Evolutionary conservation across 1,284 basidiomycete genomes (phyloP).

Genomic region (Ceratobasidium theobromae): DNA sequence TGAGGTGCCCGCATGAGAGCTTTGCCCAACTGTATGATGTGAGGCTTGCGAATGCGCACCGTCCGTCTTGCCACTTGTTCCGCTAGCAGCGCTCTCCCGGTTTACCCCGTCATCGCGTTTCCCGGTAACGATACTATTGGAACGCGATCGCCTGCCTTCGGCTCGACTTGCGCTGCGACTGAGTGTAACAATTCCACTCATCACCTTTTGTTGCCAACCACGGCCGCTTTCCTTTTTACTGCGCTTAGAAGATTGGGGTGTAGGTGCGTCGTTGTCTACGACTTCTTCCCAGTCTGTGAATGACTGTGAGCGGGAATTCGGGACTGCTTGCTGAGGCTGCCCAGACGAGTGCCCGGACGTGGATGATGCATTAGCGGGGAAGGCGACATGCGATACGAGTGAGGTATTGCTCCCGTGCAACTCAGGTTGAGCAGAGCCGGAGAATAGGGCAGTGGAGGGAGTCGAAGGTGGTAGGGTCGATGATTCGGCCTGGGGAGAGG

Average conservation of each 20-base stretch:
- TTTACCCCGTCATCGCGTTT: conserved; percentile 58
- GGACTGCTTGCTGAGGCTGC: background rate
- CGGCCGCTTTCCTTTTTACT: conserved; percentile 19
- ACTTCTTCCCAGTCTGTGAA: conserved; percentile 59
- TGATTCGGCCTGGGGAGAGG: conserved; percentile 11
- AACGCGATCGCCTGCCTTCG: conserved; percentile 70
- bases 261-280: conserved; percentile 49
- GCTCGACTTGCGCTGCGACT: conserved; percentile 14
- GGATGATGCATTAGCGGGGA: conserved; percentile 9
- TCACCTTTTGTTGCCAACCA: conserved; percentile 17
- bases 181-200: conserved; percentile 14
- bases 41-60: conserved; percentile 44
- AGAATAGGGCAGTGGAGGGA: conserved; percentile 20
- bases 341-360: conserved; percentile 27
- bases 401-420: conserved; percentile 18
- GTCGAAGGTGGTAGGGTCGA: conserved; percentile 25
- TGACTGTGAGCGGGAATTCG: background rate
- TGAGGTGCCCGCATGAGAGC: conserved; percentile 3
- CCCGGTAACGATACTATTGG: conserved; percentile 64
- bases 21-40: conserved; percentile 24
- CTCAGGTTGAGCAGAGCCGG: conserved; percentile 3
- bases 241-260: background rate
- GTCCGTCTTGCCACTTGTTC: conserved; percentile 55
- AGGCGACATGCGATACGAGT: conserved; percentile 7
- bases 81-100: conserved; percentile 70